Evolutionary conservation across 495 filamentous ascomycete species (phyloP), one percentile per base, ranked within the genome.

Genomic region (Neurospora sp.): DNA sequence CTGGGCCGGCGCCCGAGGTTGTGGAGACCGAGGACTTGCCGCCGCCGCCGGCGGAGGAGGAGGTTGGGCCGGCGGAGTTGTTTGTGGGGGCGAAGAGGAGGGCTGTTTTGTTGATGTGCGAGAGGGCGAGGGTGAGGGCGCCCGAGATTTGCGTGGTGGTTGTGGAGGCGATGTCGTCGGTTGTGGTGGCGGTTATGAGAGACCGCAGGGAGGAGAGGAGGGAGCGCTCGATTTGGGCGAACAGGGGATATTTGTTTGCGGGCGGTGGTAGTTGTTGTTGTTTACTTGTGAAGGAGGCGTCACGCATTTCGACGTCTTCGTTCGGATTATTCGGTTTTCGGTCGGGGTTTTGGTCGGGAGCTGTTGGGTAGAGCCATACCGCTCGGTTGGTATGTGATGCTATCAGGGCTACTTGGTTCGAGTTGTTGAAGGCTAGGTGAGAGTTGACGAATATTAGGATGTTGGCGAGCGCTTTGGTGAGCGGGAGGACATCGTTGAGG

Each of bases 371-470:
- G 2, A 99, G 90, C 89, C 93, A 98, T 68, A 89, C 86, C 68
- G 96, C 94, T 72, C 90, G 89, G 75, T 94, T 89, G 74, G 87
- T 89, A 79, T 98, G 96, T 14, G 92, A 91, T 37, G 96, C 96
- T 41, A 98, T 88, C n/a, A 99, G 87, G 68, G 94, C 94, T 53
- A 98, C 91, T 80, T 93, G 91, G 82, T 97, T 98, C 70, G 93
- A 90, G 81, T 96, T 92, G 83, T 93, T 94, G 83, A 92, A 93
- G 74, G 96, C 92, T 7, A 99, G 88, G 79, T 99, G 96, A 72
- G 94, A 92, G 79, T 99, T 97, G 81, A 98, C 90, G 84, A 98
- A 98, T 85, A 98, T 90, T 78, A 97, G 91, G 74, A 98, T 87
- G 84, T 93, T 96, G 70, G 96, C 91, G 72, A 99, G 85, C 71